Base-by-base conservation (phyloP, 1,284 basidiomycete genomes). In the Paramarasmius palmivorus region DNA sequence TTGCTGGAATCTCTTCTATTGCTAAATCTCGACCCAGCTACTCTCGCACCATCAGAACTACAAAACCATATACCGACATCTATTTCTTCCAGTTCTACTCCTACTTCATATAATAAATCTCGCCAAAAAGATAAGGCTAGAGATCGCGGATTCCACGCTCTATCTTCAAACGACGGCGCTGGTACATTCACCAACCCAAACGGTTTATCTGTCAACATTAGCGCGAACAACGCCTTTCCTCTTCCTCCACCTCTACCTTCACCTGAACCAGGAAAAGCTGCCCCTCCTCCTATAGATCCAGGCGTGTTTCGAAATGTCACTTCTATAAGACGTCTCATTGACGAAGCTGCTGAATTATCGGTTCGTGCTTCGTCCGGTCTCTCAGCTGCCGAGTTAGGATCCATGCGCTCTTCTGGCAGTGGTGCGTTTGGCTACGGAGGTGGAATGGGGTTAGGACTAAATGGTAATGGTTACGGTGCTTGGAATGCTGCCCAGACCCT, bases 221-320 rank as follows among this genome's bases (percentile, higher is more conserved):
- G 71, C 2, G 50, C 71, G 4, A 22, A 17, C 22, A 29, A 19
- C 25, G 20, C 20, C 25, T 54, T 75, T 15, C 70, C 75, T 14
- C 61, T 74, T 4, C 70, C 75, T 19, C 72, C 77, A 36, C 70
- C 77, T 1, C 73, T 83, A 47, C 81, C 82, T 12, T 57, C 73
- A 10, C 76, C 81, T 1, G 74, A 75, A 49, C 76, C 83, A 3
- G 85, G 84, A 2, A 86, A 81, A 59, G 76, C 84, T 1, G 79
- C 79, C 0, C 91, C 91, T 0, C 89, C 90, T 0, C 91, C 90
- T 15, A 90, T 93, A 49, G 90, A 93, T 63, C 89, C 90, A 0
- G 90, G 88, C 40, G 88, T 91, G 1, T 91, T 93, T 61, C 81
- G 83, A 26, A 86, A 80, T 48, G 84, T 92, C 25, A 75, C 81